phyloP scores from a whole-genome alignment of 176 grass and related monocot species.

The Oryza longistaminata region DNA sequence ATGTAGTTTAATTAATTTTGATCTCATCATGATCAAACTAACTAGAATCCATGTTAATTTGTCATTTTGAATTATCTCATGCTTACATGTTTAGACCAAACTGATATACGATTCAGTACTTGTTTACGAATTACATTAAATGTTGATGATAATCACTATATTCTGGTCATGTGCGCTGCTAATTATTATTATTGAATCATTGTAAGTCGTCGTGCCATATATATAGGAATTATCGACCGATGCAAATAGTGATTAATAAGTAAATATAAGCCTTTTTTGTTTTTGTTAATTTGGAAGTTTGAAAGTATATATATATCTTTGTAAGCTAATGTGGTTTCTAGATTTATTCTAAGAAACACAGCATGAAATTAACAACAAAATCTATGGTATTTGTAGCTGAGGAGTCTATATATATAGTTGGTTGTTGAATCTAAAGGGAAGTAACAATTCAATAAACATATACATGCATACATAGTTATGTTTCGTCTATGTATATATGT shows the following conservation, averaged over 20 bases:
- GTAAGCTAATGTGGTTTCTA: background rate
- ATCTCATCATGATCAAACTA: background rate
- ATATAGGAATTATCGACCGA: background rate
- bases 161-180: background rate
- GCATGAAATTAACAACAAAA: background rate
- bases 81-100: background rate
- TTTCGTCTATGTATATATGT: background rate
- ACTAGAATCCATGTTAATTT: background rate
- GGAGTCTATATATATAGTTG: background rate
- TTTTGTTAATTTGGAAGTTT: background rate
- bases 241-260: background rate
- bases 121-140: background rate
- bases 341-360: conserved; percentile 1
- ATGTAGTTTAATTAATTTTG: background rate
- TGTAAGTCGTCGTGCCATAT: background rate
- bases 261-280: background rate
- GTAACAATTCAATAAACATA: background rate
- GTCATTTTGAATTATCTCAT: background rate
- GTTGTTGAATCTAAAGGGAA: background rate
- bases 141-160: background rate
- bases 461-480: background rate
- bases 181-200: background rate
- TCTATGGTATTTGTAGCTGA: background rate
- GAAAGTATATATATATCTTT: background rate
- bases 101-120: background rate